These are phyloP conservation scores for Alternaria gaisen DNA, from an alignment of 2,329 filamentous ascomycete species.

Conservation along the genomic window DNA sequence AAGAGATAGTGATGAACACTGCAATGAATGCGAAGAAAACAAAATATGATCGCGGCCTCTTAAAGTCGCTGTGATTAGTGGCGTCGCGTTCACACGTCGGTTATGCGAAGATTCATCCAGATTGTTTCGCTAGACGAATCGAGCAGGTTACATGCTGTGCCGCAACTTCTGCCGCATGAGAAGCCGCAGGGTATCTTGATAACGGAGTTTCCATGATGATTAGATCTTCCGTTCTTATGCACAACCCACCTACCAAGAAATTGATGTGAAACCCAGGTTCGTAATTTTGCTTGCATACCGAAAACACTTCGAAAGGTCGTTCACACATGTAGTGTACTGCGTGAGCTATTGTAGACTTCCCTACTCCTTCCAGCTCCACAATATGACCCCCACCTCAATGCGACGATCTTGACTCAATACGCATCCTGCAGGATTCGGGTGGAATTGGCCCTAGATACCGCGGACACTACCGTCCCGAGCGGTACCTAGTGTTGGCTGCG, in stretches of 20 bases:
- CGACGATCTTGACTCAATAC: neutral
- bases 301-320: neutral
- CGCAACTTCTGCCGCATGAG: neutral
- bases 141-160: neutral
- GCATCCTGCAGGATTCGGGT: neutral
- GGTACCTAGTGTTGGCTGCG: neutral
- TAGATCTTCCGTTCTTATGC: neutral
- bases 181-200: neutral
- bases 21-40: neutral
- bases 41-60: neutral
- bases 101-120: neutral
- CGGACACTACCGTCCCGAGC: neutral
- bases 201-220: neutral
- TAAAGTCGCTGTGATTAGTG: neutral
- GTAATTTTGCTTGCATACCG: neutral
- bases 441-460: neutral
- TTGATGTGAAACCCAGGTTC: neutral
- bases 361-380: neutral
- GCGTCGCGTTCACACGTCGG: neutral
- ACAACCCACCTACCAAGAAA: neutral
- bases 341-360: neutral
- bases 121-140: neutral
- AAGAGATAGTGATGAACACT: neutral
- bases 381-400: neutral
- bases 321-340: neutral